These are phyloP conservation scores for Tylopilus felleus DNA, from an alignment of 768 basidiomycete genomes.

Conservation along the genomic window DNA sequence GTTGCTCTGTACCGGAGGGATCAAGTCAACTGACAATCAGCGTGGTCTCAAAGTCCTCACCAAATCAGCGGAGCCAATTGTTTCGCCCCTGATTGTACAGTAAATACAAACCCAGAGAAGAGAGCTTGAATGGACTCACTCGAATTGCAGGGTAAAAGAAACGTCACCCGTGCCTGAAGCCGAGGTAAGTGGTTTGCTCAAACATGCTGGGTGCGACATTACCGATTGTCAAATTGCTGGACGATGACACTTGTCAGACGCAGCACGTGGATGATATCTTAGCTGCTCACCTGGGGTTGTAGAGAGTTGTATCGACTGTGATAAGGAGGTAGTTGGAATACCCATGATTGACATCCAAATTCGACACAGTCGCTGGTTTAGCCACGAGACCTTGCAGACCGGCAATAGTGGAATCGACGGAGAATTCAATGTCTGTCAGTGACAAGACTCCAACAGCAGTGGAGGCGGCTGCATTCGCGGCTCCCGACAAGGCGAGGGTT, in stretches of 20 bases:
- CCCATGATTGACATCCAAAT: slow-evolving; percentile 66
- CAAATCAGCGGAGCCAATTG: slow-evolving; percentile 57
- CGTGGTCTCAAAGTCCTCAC: slow-evolving; percentile 28
- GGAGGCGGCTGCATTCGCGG: slow-evolving; percentile 51
- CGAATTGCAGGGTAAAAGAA: slow-evolving; percentile 54
- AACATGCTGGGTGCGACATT: neutral
- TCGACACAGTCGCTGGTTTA: slow-evolving; percentile 51
- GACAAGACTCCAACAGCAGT: slow-evolving; percentile 66
- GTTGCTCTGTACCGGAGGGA: slow-evolving; percentile 38
- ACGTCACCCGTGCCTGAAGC: slow-evolving; percentile 61
- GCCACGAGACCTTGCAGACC: slow-evolving; percentile 64
- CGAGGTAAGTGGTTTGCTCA: slow-evolving; percentile 34
- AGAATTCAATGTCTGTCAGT: slow-evolving; percentile 54
- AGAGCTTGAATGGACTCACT: slow-evolving; percentile 33
- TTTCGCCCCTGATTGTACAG: slow-evolving; percentile 40
- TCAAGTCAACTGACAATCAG: neutral
- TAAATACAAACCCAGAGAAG: neutral
- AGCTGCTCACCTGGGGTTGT: slow-evolving; percentile 58
- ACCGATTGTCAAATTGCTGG: slow-evolving; percentile 39
- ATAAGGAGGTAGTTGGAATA: slow-evolving; percentile 67
- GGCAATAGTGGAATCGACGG: slow-evolving; percentile 53
- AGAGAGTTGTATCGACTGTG: slow-evolving; percentile 55
- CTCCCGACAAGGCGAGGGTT: slow-evolving; percentile 51
- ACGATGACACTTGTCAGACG: neutral
- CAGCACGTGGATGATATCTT: neutral